A percentile compares a stretch with the other conserved stretches of the same genome.
Conservation (phyloP, 2,329 filamentous ascomycete species). For the Diaporthe sp. region DNA sequence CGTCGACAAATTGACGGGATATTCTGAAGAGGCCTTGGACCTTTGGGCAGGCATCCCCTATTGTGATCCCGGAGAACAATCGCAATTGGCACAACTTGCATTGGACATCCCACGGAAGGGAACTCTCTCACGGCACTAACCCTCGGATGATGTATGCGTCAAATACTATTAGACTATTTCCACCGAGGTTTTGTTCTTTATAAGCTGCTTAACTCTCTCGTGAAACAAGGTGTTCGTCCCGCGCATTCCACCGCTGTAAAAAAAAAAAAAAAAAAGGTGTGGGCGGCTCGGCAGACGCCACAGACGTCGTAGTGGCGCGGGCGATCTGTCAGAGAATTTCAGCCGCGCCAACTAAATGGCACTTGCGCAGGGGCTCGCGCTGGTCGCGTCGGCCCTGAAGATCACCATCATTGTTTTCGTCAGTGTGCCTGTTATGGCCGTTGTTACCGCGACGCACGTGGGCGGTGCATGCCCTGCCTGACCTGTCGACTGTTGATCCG, state of each 20-base stretch:
- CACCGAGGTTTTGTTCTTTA: neutral
- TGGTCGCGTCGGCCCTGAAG: conserved; percentile 22
- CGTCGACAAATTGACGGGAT: neutral
- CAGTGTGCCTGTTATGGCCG: neutral
- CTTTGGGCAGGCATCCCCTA: neutral
- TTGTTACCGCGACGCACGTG: neutral
- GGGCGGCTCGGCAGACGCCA: conserved; percentile 17
- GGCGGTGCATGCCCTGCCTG: neutral
- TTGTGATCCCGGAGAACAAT: neutral
- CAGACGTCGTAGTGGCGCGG: conserved; percentile 1
- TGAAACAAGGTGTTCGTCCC: conserved; percentile 4
- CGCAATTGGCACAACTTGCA: neutral
- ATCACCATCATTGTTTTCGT: neutral
- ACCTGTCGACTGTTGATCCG: neutral
- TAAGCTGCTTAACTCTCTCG: neutral
- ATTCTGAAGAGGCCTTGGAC: neutral
- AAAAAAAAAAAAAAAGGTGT: too few species aligned
- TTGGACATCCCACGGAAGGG: neutral
- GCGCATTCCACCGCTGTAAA: neutral
- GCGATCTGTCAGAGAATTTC: conserved; percentile 18
- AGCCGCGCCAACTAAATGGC: neutral
- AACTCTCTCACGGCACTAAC: neutral
- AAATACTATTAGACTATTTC: too few species aligned
- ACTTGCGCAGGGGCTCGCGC: conserved; percentile 17
- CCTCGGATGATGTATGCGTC: neutral